phyloP scores from a whole-genome alignment of 495 filamentous ascomycete species.

The Neurospora sp. region DNA sequence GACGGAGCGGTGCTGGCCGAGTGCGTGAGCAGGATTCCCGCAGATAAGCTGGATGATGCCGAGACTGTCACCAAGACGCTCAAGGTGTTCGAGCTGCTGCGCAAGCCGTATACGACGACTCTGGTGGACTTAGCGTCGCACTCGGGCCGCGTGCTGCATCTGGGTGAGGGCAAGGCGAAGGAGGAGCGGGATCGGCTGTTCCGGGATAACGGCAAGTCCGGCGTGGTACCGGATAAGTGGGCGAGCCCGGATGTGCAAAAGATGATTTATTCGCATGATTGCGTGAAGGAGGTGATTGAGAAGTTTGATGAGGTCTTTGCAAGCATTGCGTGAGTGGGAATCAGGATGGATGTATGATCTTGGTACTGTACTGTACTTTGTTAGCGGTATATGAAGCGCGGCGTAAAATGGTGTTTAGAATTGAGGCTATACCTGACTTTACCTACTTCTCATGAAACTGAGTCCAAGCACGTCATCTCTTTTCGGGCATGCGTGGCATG shows the following conservation, averaged over 20 bases:
- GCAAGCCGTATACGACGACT: conserved; percentile 58
- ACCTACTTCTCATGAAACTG: not conserved
- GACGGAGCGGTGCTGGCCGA: conserved; percentile 65
- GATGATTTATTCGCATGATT: conserved; percentile 66
- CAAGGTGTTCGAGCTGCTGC: conserved; percentile 59
- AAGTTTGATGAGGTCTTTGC: conserved; percentile 51
- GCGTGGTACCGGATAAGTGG: conserved; percentile 66
- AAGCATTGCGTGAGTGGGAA: conserved; percentile 11
- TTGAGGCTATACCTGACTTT: not conserved
- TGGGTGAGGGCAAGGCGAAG: conserved; percentile 65
- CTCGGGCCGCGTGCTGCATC: conserved; percentile 56
- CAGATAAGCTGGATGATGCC: conserved; percentile 31
- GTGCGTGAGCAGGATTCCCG: conserved; percentile 46
- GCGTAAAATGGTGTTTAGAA: not conserved
- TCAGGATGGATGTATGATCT: not conserved
- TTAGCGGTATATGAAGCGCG: not conserved
- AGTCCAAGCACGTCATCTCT: not conserved
- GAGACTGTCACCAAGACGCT: conserved; percentile 55
- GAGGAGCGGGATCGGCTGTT: conserved; percentile 68
- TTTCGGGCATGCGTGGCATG: not conserved
- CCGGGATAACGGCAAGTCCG: conserved; percentile 47
- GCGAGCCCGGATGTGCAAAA: conserved; percentile 64
- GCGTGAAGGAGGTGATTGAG: conserved; percentile 49
- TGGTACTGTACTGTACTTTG: not conserved
- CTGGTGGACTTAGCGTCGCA: conserved; percentile 64